These are phyloP conservation scores for Ilyonectria destructans DNA, from an alignment of 2,329 filamentous ascomycete genomes.

Conservation along the genomic window DNA sequence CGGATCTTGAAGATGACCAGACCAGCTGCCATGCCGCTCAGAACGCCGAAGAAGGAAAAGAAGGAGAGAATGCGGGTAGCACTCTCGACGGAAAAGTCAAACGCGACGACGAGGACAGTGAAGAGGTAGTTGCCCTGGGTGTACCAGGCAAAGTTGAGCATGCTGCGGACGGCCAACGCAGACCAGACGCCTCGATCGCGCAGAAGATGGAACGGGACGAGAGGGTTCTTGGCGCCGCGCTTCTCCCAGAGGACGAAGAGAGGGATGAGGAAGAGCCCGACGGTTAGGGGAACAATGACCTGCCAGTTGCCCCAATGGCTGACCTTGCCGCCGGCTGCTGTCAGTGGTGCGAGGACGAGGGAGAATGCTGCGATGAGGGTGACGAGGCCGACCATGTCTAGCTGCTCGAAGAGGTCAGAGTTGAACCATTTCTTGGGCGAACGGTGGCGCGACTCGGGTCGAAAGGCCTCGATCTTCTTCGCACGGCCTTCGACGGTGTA, in stretches of 20 bases:
- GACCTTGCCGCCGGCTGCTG: constrained; percentile 66
- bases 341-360: constrained; percentile 67
- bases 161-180: constrained; percentile 68
- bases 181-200: constrained; percentile 75
- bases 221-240: constrained; percentile 63
- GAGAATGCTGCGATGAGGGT: constrained; percentile 64
- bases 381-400: constrained; percentile 68
- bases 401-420: constrained; percentile 68
- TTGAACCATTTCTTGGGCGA: constrained; percentile 51
- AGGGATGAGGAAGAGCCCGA: constrained; percentile 66
- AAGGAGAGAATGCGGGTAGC: constrained; percentile 72
- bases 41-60: constrained; percentile 69
- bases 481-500: constrained; percentile 52
- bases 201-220: constrained; percentile 72
- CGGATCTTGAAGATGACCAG: constrained; percentile 67
- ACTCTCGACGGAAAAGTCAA: constrained; percentile 68
- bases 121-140: constrained; percentile 74
- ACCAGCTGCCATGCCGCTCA: constrained; percentile 68
- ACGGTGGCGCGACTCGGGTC: neutral
- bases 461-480: constrained; percentile 15
- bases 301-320: constrained; percentile 67
- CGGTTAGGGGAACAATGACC: constrained; percentile 66
- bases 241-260: constrained; percentile 70
- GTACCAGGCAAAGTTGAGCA: constrained; percentile 69
- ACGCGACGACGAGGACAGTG: constrained; percentile 72